A percentile compares a stretch with the other conserved stretches of the same genome.
Conservation (phyloP, 2,329 filamentous ascomycete species). For the Diaporthe ampelina region DNA sequence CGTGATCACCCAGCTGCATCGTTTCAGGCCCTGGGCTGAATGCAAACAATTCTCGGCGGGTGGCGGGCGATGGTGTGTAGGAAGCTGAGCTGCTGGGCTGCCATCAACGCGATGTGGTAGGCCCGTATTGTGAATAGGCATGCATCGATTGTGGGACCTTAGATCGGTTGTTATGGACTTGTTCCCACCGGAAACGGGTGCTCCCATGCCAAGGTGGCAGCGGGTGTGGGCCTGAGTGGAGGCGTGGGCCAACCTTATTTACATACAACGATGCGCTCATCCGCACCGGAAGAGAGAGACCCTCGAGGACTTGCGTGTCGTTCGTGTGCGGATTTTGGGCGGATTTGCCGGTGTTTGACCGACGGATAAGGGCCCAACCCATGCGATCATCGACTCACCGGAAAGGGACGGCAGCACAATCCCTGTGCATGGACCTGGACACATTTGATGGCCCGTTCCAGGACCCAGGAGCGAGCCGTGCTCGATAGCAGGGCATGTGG, state of each 20-base stretch:
- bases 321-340: not conserved
- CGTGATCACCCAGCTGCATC: not conserved
- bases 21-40: constrained; percentile 13
- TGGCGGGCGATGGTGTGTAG: not conserved
- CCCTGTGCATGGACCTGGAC: not conserved
- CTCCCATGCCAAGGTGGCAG: constrained; percentile 21
- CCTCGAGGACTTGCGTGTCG: not conserved
- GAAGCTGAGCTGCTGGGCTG: not conserved
- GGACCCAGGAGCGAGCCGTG: not conserved
- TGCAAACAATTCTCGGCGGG: not conserved
- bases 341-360: not conserved
- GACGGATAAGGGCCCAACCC: not conserved
- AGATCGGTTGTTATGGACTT: not conserved
- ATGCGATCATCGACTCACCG: not conserved
- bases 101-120: not conserved
- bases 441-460: not conserved
- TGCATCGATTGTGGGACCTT: not conserved
- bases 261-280: not conserved
- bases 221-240: not conserved
- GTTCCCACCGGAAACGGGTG: not conserved
- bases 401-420: not conserved
- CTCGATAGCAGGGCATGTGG: not conserved
- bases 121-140: not conserved
- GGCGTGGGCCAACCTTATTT: not conserved
- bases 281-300: not conserved